Conservation (phyloP, 345 rosid species). For the Rhodamnia rubescens region DNA sequence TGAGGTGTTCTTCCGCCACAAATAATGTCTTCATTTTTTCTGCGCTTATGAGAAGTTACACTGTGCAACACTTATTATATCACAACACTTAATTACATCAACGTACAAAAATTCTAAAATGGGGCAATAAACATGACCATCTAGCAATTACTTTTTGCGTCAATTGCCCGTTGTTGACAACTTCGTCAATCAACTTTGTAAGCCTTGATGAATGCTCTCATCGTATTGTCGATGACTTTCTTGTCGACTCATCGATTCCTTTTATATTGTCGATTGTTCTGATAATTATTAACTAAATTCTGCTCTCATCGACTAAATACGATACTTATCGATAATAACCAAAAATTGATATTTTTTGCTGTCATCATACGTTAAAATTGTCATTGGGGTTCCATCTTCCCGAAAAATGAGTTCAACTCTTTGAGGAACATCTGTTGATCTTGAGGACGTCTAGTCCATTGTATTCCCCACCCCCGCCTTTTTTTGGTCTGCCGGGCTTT, state of each 20-base stretch:
- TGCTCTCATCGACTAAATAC: neutral
- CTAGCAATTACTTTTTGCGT: neutral
- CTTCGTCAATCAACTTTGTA: neutral
- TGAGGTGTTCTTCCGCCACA: no score
- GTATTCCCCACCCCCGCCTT: no score
- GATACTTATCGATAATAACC: neutral
- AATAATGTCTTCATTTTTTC: neutral
- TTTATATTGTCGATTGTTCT: neutral
- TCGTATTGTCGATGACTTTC: neutral
- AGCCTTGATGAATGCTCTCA: neutral
- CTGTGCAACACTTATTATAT: neutral
- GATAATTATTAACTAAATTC: neutral
- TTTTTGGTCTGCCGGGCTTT: no score
- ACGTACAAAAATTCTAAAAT: neutral
- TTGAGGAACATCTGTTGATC: no score
- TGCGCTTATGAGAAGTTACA: neutral
- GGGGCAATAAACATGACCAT: neutral
- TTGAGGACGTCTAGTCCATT: no score
- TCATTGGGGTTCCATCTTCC: neutral
- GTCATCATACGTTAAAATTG: no score
- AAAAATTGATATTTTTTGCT: no score
- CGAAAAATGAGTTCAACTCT: no score
- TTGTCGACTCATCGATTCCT: neutral
- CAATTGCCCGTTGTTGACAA: accelerated
- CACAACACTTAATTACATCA: neutral